phyloP scores from a whole-genome alignment of 75 land plant genomes.

The Azolla pinnata region DNA sequence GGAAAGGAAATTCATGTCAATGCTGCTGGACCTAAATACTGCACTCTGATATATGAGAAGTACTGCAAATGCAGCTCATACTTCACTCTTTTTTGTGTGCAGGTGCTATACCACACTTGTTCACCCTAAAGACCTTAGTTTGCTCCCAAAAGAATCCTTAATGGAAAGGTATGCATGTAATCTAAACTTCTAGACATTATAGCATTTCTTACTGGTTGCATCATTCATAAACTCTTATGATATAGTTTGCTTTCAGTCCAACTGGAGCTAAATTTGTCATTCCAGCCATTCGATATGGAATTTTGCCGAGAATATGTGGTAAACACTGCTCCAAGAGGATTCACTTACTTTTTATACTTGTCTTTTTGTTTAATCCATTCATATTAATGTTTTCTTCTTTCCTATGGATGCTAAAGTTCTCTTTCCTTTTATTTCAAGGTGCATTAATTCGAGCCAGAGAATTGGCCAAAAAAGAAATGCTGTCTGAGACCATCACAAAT shows the following conservation, averaged over 20 bases:
- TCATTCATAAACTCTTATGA: neutral
- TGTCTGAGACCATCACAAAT: conserved; percentile 3
- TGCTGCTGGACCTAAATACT: no score
- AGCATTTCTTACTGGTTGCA: neutral
- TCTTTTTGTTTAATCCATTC: neutral
- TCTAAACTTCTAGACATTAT: neutral
- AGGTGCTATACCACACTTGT: conserved; percentile 33
- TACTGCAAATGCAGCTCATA: no score
- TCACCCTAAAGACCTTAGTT: conserved; percentile 23
- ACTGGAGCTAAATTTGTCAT: conserved; percentile 29
- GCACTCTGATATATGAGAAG: no score
- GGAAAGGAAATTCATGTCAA: no score
- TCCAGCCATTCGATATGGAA: conserved; percentile 19
- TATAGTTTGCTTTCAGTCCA: no score
- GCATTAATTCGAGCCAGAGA: conserved; percentile 28
- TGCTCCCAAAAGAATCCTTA: conserved; percentile 11
- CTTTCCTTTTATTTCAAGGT: conserved; percentile 10
- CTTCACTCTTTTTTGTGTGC: no score
- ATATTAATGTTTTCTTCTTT: neutral
- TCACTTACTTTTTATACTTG: neutral
- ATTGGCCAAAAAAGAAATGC: conserved; percentile 21
- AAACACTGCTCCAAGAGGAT: conserved; percentile 7
- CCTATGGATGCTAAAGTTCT: neutral
- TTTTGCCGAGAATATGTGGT: conserved; percentile 34
- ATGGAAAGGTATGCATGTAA: conserved; percentile 12